Evolutionary conservation across 768 basidiomycete species (phyloP).

Genomic region (Suillus americanus): DNA sequence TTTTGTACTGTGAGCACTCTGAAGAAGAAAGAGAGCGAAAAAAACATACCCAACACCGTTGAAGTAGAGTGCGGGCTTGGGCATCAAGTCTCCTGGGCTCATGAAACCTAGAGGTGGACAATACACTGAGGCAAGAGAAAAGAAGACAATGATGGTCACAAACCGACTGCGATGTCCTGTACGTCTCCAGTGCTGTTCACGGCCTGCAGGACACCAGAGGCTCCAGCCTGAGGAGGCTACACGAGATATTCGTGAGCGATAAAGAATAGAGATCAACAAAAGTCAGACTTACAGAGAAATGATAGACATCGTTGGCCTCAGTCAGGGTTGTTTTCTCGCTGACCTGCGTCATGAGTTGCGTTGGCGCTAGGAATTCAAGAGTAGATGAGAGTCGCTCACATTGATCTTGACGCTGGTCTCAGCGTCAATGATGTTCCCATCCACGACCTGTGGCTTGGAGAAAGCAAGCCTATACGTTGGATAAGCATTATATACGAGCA

Average conservation of each 20-base stretch:
- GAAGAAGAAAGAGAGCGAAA: background rate
- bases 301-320: background rate
- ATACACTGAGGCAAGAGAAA: background rate
- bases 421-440: background rate
- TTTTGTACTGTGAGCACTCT: background rate
- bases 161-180: background rate
- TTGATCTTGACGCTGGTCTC: background rate
- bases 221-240: background rate
- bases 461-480: background rate
- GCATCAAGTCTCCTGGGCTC: background rate
- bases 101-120: background rate
- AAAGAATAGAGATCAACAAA: background rate
- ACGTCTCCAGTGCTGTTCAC: background rate
- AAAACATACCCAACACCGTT: background rate
- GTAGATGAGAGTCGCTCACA: background rate
- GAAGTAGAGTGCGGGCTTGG: background rate
- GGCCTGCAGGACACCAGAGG: background rate
- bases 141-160: background rate
- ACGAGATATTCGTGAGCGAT: background rate
- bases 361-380: background rate
- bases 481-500: background rate
- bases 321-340: background rate
- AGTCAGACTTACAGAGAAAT: background rate
- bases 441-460: background rate
- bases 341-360: background rate